phyloP scores from a whole-genome alignment of 306 rosid genomes.

The Dicorynia guianensis region DNA sequence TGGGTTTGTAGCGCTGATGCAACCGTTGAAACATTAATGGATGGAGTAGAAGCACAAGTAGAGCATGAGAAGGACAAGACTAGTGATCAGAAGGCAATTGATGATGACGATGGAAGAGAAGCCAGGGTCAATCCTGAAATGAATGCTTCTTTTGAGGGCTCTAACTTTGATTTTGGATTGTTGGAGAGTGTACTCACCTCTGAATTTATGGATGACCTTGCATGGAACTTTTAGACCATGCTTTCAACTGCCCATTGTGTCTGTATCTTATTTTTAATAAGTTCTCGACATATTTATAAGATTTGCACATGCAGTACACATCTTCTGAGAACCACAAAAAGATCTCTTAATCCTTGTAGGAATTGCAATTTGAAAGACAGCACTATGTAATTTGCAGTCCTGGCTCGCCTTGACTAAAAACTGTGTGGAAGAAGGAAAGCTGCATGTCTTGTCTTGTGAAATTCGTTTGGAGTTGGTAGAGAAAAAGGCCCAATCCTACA shows the following conservation, averaged over 20 bases:
- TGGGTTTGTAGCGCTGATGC: slow-evolving; percentile 48
- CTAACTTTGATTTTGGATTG: slow-evolving; percentile 67
- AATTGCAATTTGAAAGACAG: too few relatives aligned
- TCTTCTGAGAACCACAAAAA: too few relatives aligned
- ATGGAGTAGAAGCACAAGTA: slow-evolving; percentile 30
- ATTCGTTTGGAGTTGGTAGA: neutral
- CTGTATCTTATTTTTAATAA: slow-evolving; percentile 11
- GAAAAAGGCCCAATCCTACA: too few relatives aligned
- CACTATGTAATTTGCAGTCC: too few relatives aligned
- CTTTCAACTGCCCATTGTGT: neutral
- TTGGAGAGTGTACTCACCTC: slow-evolving; percentile 61
- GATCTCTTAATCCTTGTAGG: too few relatives aligned
- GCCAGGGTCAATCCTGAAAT: slow-evolving; percentile 27
- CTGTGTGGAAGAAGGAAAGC: neutral
- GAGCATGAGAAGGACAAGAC: slow-evolving; percentile 45
- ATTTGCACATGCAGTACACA: neutral
- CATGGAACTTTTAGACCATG: slow-evolving; percentile 66
- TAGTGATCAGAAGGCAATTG: slow-evolving; percentile 40
- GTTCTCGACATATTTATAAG: neutral
- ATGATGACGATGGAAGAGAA: slow-evolving; percentile 34
- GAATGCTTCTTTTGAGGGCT: slow-evolving; percentile 43
- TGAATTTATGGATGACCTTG: slow-evolving; percentile 62
- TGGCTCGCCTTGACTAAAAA: neutral
- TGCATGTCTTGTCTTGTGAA: neutral
- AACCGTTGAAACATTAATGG: slow-evolving; percentile 30